A percentile compares a stretch with the other conserved stretches of the same genome.
Evolutionary conservation across 176 grass and related monocot species (phyloP).

Genomic region (Oryza glumipatula): DNA sequence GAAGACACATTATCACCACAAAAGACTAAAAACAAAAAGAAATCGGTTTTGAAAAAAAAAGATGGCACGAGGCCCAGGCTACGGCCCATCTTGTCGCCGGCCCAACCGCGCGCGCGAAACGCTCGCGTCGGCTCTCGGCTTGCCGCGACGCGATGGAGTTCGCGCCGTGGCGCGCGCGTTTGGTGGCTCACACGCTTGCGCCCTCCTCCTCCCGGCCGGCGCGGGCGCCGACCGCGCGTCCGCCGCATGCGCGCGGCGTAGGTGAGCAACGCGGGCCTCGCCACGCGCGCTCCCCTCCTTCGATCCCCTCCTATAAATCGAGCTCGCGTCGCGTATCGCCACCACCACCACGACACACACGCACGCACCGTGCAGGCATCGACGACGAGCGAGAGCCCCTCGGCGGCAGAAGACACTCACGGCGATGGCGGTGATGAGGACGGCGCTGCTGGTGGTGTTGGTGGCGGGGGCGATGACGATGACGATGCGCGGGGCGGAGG

Average conservation of each 20-base stretch:
- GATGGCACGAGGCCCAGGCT: not conserved
- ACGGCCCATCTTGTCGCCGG: not conserved
- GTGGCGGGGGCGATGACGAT: not conserved
- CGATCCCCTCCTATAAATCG: conserved; percentile 33
- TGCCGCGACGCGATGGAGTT: not conserved
- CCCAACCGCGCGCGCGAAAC: not conserved
- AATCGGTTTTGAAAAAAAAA: not conserved
- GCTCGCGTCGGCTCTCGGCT: not conserved
- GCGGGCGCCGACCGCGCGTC: not conserved
- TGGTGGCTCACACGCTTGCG: conserved; percentile 47
- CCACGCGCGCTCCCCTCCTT: not conserved
- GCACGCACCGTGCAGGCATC: not conserved
- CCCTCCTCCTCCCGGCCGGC: not conserved
- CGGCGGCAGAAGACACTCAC: not conserved
- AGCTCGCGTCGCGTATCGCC: not conserved
- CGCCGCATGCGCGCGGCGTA: not conserved
- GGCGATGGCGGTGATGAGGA: not conserved
- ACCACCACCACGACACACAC: not conserved
- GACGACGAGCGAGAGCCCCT: not conserved
- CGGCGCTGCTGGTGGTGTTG: not conserved
- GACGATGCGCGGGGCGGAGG: not conserved
- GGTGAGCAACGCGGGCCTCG: conserved; percentile 54
- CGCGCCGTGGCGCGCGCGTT: not conserved
- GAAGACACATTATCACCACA: too few relatives aligned
- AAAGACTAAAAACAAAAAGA: not conserved